Percentiles rank a stretch among this genome's conserved stretches.
These are phyloP conservation scores for Botrytis medusae DNA, from an alignment of 2,329 filamentous ascomycete species.

Conservation along the genomic window DNA sequence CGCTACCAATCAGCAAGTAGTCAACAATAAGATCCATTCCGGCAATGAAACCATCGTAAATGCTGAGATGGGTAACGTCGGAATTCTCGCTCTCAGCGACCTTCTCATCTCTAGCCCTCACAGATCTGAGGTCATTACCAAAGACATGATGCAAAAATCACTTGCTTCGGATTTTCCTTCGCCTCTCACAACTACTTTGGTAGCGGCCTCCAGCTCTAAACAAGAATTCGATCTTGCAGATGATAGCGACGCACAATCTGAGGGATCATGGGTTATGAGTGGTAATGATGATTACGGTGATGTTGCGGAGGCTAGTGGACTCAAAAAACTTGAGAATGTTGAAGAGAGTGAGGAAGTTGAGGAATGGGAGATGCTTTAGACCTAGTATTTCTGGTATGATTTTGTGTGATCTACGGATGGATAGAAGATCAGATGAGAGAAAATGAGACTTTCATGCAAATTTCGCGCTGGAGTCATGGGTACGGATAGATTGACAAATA, in stretches of 20 bases:
- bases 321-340: background rate
- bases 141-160: background rate
- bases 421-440: accelerated
- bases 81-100: background rate
- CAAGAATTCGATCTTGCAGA: background rate
- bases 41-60: background rate
- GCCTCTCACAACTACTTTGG: background rate
- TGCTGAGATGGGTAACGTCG: background rate
- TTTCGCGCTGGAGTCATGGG: accelerated
- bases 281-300: background rate
- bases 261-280: background rate
- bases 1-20: background rate
- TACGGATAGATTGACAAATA: background rate
- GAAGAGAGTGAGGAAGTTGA: background rate
- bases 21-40: background rate
- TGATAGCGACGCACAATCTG: background rate
- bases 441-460: accelerated
- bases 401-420: background rate
- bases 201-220: accelerated
- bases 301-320: background rate
- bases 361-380: slow-evolving; percentile 1
- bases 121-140: background rate
- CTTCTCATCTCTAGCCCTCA: background rate
- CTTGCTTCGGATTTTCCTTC: background rate
- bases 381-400: accelerated